These are phyloP conservation scores for Xylaria nigripes DNA, from an alignment of 495 filamentous ascomycete genomes.

Conservation along the genomic window DNA sequence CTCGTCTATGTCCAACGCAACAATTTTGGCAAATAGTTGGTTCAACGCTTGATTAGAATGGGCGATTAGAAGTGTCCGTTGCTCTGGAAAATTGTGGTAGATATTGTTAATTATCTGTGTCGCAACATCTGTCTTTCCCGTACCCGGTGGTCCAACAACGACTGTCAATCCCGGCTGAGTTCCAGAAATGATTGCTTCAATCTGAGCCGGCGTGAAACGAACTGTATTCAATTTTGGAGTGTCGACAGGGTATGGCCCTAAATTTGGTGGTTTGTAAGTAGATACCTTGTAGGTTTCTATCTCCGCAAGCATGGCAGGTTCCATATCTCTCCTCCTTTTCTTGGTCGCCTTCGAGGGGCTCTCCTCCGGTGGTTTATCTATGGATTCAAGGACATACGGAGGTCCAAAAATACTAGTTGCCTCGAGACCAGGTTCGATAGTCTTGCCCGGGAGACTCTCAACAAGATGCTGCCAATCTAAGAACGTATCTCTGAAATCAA, in stretches of 20 bases:
- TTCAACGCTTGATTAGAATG: slow-evolving; percentile 98
- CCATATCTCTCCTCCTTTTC: slow-evolving; percentile 73
- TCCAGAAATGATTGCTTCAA: slow-evolving; percentile 87
- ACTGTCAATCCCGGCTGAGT: slow-evolving; percentile 92
- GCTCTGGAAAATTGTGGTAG: slow-evolving; percentile 91
- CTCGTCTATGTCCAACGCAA: slow-evolving; percentile 88
- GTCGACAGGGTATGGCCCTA: slow-evolving; percentile 86
- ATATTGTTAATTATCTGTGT: slow-evolving; percentile 99
- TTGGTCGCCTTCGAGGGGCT: slow-evolving; percentile 53
- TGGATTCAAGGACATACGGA: slow-evolving; percentile 71
- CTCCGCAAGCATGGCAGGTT: slow-evolving; percentile 48
- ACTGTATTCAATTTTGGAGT: slow-evolving; percentile 74
- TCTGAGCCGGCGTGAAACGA: slow-evolving; percentile 83
- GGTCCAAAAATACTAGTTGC: slow-evolving; percentile 69
- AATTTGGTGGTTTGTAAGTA: slow-evolving; percentile 85
- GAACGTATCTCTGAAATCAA: slow-evolving; percentile 93
- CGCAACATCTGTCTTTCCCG: slow-evolving; percentile 96
- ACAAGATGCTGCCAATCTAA: slow-evolving; percentile 91
- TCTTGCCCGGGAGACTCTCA: slow-evolving; percentile 77
- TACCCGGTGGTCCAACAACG: slow-evolving; percentile 91
- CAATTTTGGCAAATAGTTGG: slow-evolving; percentile 98
- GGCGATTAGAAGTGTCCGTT: slow-evolving; percentile 87
- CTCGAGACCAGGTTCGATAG: slow-evolving; percentile 64
- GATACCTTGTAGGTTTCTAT: slow-evolving; percentile 69
- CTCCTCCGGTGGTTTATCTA: slow-evolving; percentile 41